Base-by-base conservation (phyloP, 352 stramenopile genomes). In the Nothophytophthora sp. region DNA sequence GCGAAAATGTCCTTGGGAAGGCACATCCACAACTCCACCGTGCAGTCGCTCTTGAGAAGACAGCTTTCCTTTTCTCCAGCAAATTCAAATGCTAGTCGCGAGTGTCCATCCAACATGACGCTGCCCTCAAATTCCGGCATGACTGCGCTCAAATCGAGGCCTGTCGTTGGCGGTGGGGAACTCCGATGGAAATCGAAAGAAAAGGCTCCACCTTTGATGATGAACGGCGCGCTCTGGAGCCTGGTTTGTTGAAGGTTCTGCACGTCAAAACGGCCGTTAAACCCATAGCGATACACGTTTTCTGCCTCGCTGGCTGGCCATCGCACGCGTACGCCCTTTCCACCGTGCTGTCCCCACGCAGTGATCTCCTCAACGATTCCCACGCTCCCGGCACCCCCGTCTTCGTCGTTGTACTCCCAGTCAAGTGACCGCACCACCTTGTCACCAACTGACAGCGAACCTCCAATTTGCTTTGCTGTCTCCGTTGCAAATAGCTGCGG, bases 331-430 rank as follows among this genome's bases (percentile, higher is more conserved):
- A 91, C 62, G 16, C 70, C 83, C 24, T 77, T 72, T 8, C 79
- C 77, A 16, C 53, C 73, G 18, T 81, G 64, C 2, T 46, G 45
- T 2, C 56, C 53, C 82, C 82, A 93, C 1, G 63, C 15, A 29
- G 77, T 81, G 15, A 88, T 50, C 13, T 82, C 74, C 49, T 81
- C 41, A 2, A 90, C 70, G 27, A 71, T 51, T 18, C 83, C 83
- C 8, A 87, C 23, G 34, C 62, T 73, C n/a, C 83, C 83, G 18
- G 60, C 20, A 6, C 74, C 76, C 25, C 83, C 83, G 42, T 92
- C 83, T 73, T 93, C 83, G 24, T 90, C 57, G 3, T 54, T 80
- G 45, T 90, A 92, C 37, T 75, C 62, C 83, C 83, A 93, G 34
- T 92, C 80, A 22, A 53, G 59, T 13, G 81, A 82, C 4, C 81